These are phyloP conservation scores for Helotiales sp. DNA, from an alignment of 2,329 filamentous ascomycete genomes.

Conservation along the genomic window DNA sequence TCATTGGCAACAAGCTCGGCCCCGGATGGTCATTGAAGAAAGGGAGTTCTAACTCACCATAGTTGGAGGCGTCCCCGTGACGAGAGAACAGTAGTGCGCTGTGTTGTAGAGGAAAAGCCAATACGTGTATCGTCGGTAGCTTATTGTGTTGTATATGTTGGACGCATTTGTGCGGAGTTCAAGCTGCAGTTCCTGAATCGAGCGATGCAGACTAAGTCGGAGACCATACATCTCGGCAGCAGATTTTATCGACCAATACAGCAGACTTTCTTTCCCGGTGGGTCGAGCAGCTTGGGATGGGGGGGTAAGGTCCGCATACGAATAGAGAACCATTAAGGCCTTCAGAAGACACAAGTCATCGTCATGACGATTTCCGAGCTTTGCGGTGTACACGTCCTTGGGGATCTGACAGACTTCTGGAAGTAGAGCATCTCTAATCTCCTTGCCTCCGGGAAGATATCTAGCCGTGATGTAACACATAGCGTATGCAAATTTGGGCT, in stretches of 20 bases:
- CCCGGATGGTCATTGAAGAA: no score
- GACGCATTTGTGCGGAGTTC: not conserved
- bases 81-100: constrained; percentile 9
- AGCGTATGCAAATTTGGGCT: constrained; percentile 9
- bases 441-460: constrained; percentile 13
- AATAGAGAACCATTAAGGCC: constrained; percentile 3
- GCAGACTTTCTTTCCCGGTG: constrained; percentile 1
- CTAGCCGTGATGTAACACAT: constrained; percentile 17
- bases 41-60: no score
- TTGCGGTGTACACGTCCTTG: constrained; percentile 1
- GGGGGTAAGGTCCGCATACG: constrained; percentile 9
- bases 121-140: constrained; percentile 6
- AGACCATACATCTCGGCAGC: constrained; percentile 9
- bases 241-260: constrained; percentile 12
- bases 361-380: not conserved
- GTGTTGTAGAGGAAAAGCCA: constrained; percentile 13
- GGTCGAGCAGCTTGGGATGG: constrained; percentile 3
- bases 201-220: constrained; percentile 13
- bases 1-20: no score
- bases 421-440: constrained; percentile 9
- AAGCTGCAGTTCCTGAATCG: constrained; percentile 5
- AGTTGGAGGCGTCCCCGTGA: constrained; percentile 13
- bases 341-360: constrained; percentile 8
- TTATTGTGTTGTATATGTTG: not conserved
- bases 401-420: constrained; percentile 9